Evolutionary conservation across 1,284 basidiomycete species (phyloP).

Genomic region (Rhodotorula sp.): DNA sequence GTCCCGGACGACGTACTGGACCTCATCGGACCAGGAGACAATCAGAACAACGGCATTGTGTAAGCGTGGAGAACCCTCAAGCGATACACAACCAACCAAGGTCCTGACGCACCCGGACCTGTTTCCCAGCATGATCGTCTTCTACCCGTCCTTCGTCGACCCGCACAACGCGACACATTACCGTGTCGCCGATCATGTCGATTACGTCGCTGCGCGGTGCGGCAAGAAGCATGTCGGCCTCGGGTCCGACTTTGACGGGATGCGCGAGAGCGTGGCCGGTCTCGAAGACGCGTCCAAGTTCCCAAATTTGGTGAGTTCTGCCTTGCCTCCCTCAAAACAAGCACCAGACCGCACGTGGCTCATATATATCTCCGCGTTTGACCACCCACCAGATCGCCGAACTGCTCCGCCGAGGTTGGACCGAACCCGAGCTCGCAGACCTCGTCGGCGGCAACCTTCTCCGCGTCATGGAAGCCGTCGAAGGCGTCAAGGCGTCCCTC

Average conservation of each 20-base stretch:
- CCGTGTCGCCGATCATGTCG: slow-evolving; percentile 64
- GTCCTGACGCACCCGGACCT: neutral
- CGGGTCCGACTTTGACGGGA: slow-evolving; percentile 62
- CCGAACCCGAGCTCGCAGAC: neutral
- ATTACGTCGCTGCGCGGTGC: slow-evolving; percentile 70
- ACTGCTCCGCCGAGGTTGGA: slow-evolving; percentile 1
- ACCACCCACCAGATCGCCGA: neutral
- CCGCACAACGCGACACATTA: neutral
- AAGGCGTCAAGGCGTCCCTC: neutral
- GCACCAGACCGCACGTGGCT: too few species aligned
- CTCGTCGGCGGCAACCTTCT: slow-evolving; percentile 8
- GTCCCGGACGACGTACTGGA: slow-evolving; percentile 27
- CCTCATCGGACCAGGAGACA: neutral
- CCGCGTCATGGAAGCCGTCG: slow-evolving; percentile 10
- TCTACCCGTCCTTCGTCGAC: slow-evolving; percentile 60
- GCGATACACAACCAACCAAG: slow-evolving; percentile 55
- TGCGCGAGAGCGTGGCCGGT: slow-evolving; percentile 11
- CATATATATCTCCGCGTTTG: neutral
- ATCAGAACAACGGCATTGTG: slow-evolving; percentile 11
- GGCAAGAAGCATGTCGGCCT: slow-evolving; percentile 67
- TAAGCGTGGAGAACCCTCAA: neutral
- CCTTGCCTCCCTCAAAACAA: too few species aligned
- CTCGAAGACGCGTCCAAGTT: slow-evolving; percentile 64
- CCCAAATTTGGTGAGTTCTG: slow-evolving; percentile 54
- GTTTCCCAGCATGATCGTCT: slow-evolving; percentile 78